Base-by-base conservation (phyloP, 768 basidiomycete genomes). In the Termitomyces titanicus region DNA sequence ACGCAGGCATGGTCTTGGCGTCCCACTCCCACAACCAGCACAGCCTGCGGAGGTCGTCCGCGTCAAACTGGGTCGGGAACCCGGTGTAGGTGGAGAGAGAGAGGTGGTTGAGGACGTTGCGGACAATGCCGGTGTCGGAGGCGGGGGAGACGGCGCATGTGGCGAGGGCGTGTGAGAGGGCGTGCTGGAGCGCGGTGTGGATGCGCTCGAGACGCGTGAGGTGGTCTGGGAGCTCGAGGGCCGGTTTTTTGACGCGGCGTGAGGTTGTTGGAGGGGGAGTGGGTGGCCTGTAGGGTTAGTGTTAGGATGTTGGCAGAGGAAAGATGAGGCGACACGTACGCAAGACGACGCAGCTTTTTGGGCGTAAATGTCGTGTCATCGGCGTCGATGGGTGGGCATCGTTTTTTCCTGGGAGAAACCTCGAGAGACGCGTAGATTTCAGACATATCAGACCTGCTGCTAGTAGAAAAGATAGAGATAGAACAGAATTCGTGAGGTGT, bases 11-110 rank as follows among this genome's bases (percentile, higher is more conserved):
- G 5, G 74, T 57, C 42, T 79, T 68, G 6, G 80, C 79, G 63
- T 91, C 85, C 92, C 92, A 94, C 66, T 93, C 92, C 89, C 92
- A 92, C 15, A 93, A 56, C 91, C 92, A 93, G 70, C 91, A 92
- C 18, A 94, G 78, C 55, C 87, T 78, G 54, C 75, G 81, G 44
- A 93, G 74, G 63, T 92, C 91, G 47, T 85, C 80, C n/a, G 83
- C 59, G 31, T 80, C 78, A 60, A 90, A 84, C 52, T 82, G 79
- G 3, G 83, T 78, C 1, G 80, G 72, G 40, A 92, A 72, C 9
- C 88, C 89, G 33, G 82, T 65, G 66, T 90, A 90, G 25, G 85
- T 84, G 47, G 75, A 75, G 45, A 91, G 68, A 35, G 91, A 87
- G 47, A 88, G 66, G 63, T 92, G 84, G 62, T 89, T 92, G 45